Percentiles rank a stretch among this genome's conserved stretches.
Conservation (phyloP, 768 basidiomycete genomes). For the Dictyophora rubrovolvata region DNA sequence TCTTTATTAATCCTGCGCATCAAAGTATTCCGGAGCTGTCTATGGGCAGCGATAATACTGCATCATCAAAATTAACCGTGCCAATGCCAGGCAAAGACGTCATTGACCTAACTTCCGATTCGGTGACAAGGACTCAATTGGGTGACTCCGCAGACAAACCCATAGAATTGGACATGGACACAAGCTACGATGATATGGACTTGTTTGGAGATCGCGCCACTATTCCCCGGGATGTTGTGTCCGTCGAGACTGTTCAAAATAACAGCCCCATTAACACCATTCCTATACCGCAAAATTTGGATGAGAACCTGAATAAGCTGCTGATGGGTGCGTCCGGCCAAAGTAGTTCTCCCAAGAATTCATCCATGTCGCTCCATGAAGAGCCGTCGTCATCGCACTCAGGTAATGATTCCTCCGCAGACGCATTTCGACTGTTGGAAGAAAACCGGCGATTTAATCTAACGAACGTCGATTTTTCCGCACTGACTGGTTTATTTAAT, state of each 20-base stretch:
- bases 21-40: conserved; percentile 1
- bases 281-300: conserved; percentile 14
- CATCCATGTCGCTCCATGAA: neutral
- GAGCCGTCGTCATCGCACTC: neutral
- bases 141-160: conserved; percentile 72
- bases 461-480: conserved; percentile 3
- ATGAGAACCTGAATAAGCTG: conserved; percentile 15
- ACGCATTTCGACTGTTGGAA: neutral
- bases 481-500: conserved; percentile 2
- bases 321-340: neutral
- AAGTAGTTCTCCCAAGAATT: neutral
- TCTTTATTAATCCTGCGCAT: neutral
- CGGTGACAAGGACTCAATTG: conserved; percentile 9
- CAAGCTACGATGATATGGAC: conserved; percentile 51
- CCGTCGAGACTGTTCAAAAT: conserved; percentile 21
- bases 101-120: conserved; percentile 9
- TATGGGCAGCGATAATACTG: neutral
- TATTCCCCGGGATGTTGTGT: neutral
- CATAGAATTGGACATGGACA: conserved; percentile 68
- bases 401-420: neutral
- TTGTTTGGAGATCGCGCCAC: conserved; percentile 39
- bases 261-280: conserved; percentile 20
- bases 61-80: neutral
- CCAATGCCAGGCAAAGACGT: neutral
- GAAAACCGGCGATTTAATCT: neutral